phyloP scores from a whole-genome alignment of 1,284 basidiomycete species.

The Cutaneotrichosporon mucoides region DNA sequence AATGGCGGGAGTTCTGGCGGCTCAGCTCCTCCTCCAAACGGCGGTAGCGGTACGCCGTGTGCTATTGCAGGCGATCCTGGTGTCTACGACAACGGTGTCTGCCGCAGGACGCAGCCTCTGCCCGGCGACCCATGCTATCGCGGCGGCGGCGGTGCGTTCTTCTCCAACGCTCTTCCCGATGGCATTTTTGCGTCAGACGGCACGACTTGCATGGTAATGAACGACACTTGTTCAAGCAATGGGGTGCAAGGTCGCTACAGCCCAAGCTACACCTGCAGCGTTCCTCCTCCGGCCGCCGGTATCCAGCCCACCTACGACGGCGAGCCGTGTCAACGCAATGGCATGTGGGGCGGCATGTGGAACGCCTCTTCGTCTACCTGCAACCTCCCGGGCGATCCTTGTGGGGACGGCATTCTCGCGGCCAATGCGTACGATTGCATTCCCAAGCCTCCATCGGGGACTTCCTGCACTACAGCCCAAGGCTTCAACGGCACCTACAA shows the following conservation, averaged over 20 bases:
- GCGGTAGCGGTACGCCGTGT: neutral
- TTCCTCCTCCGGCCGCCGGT: neutral
- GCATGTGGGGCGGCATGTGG: neutral
- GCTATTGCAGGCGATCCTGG: neutral
- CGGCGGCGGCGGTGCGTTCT: neutral
- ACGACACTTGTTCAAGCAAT: neutral
- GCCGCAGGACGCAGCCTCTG: neutral
- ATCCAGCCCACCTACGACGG: neutral
- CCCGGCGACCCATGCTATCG: slow-evolving; percentile 1
- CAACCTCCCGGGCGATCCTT: neutral
- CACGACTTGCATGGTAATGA: neutral
- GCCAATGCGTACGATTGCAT: neutral
- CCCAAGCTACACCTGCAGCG: neutral
- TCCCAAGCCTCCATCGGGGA: neutral
- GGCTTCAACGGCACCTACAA: neutral
- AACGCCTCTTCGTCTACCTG: neutral
- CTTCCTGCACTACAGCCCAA: neutral
- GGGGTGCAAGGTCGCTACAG: neutral
- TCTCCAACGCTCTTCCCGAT: neutral
- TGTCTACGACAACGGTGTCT: neutral
- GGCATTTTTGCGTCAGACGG: neutral
- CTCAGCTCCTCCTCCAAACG: neutral
- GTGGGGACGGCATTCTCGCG: neutral
- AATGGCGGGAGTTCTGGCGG: too few species aligned
- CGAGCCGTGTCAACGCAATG: neutral